Base-by-base conservation (phyloP, 768 basidiomycete genomes). In the Mycena rebaudengoi region DNA sequence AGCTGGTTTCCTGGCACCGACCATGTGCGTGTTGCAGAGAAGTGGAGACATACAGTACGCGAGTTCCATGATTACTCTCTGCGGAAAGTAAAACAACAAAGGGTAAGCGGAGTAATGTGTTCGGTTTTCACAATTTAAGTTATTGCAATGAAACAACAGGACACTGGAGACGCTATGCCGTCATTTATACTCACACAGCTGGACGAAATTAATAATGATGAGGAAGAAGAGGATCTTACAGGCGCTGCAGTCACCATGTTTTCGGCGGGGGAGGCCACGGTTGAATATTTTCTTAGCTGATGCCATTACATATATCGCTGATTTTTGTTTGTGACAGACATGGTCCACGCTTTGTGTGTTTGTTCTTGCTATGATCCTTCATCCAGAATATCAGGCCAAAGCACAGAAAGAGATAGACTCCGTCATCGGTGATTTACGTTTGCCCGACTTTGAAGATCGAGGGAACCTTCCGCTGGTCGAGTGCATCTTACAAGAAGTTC, bases 331-430 rank as follows among this genome's bases (percentile, higher is more conserved):
- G n/a, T n/a, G n/a, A n/a, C n/a, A 50, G 57, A 59, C 39, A 3
- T 59, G 46, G 57, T 12, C 29, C 13, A 39, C 46, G 5, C 46
- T 50, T 10, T 16, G 21, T 4, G 66, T 46, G 20, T 78, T 78
- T 53, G 21, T 80, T 26, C 60, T 78, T 7, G 73, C 73, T 6
- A 76, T 79, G 77, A 52, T 72, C 0, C 37, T 71, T 2, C 61
- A 76, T 46, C 79, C 77, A 0, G 71, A 77, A 20, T 62, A 63
- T 7, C 78, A 78, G 35, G 61, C n/a, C 1, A 73, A 73, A 32
- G 76, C 74, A 3, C 76, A 75, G 53, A 56, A 54, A n/a, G 77
- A 79, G 43, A 67, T 80, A 18, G 73, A 78, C 52, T 40, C 58
- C 0, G 66, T 77, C 25, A 62, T 78, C 4, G 76, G 76, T 2